Percentiles rank a stretch among this genome's conserved stretches.
These are phyloP conservation scores for Cercospora sp. DNA, from an alignment of 2,329 filamentous ascomycete genomes.

Conservation along the genomic window DNA sequence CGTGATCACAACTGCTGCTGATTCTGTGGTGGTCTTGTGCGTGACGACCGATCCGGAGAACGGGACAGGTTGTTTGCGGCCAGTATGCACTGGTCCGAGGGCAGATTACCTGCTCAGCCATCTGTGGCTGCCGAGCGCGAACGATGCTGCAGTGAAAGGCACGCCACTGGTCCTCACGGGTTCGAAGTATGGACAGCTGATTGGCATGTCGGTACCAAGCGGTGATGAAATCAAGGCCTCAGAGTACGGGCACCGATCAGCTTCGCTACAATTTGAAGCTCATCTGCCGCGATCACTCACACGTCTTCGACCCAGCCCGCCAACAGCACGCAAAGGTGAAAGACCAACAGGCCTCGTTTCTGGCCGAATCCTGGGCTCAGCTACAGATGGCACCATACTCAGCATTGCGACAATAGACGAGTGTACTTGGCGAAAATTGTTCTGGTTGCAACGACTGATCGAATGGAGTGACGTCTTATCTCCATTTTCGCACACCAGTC, in stretches of 20 bases:
- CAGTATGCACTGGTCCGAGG: conserved; percentile 28
- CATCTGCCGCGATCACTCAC: conserved; percentile 44
- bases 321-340: conserved; percentile 39
- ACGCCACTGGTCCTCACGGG: conserved; percentile 15
- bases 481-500: conserved; percentile 26
- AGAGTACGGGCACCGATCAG: conserved; percentile 5
- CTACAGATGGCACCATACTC: conserved; percentile 54
- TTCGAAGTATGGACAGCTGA: conserved; percentile 31
- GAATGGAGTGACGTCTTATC: conserved; percentile 38
- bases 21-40: conserved; percentile 55
- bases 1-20: conserved; percentile 55
- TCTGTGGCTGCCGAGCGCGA: conserved; percentile 18
- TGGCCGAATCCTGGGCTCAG: conserved; percentile 53
- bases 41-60: conserved; percentile 39
- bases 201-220: conserved; percentile 28
- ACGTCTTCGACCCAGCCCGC: conserved; percentile 51
- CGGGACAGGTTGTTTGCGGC: conserved; percentile 31
- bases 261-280: conserved; percentile 41
- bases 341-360: conserved; percentile 43
- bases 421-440: conserved; percentile 66
- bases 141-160: neutral
- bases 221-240: conserved; percentile 5
- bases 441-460: conserved; percentile 68
- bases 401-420: conserved; percentile 64
- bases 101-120: conserved; percentile 30